Evolutionary conservation across 179 eudicot species (phyloP).

Genomic region (Carnegiea gigantea): DNA sequence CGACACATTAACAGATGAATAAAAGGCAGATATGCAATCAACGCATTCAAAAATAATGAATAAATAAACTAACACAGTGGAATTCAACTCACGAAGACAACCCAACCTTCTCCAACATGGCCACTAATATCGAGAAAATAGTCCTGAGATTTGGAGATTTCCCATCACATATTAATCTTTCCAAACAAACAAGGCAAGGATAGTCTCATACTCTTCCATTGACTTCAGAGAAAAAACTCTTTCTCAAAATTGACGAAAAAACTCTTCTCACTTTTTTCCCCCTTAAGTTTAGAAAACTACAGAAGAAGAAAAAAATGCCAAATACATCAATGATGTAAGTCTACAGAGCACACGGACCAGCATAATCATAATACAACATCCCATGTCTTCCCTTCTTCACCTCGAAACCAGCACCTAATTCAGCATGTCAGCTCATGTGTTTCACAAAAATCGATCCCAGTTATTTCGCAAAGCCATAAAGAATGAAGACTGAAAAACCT

Average conservation of each 20-base stretch:
- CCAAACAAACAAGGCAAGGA: neutral
- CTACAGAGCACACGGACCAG: neutral
- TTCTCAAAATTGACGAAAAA: neutral
- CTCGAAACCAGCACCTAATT: neutral
- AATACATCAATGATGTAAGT: no score
- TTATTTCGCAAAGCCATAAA: neutral
- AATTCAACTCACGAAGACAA: neutral
- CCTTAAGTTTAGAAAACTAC: neutral
- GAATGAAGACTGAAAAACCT: neutral
- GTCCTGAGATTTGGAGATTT: neutral
- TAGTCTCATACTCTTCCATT: neutral
- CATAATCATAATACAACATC: constrained; percentile 9
- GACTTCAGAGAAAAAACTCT: neutral
- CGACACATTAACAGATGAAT: neutral
- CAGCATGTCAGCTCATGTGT: neutral
- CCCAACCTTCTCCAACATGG: neutral
- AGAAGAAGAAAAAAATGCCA: neutral
- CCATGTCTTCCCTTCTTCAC: neutral
- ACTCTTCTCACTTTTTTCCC: neutral
- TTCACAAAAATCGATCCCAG: neutral
- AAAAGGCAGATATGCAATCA: neutral
- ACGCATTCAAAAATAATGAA: neutral
- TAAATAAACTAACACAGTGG: neutral
- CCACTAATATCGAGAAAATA: neutral
- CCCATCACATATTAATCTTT: neutral